Evolutionary conservation across 2,329 filamentous ascomycete genomes (phyloP), one percentile per base, ranked within the genome.

Genomic region (Fusarium sp.): DNA sequence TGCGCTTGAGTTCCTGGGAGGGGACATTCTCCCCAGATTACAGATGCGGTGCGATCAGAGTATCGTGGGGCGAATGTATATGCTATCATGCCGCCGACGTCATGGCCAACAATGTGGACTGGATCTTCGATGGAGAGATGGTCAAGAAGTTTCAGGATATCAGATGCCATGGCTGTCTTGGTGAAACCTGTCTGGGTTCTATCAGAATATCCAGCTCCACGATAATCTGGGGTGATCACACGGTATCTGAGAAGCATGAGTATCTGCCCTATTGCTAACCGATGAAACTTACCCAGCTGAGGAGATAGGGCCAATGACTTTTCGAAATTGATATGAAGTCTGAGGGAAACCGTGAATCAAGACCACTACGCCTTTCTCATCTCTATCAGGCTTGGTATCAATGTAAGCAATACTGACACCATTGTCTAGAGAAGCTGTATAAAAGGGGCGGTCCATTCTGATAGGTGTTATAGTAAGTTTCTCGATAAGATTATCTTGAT

Each of bases 31-130:
- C 54, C 65, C 70, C 69, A 66, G 11, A 54, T 33, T 6, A 70
- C 60, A 6, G 70, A 59, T 20, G 59, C 56, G 18, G 69, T 65
- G 5, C 60, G 47, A 15, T 59, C 36, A 7, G 59, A 30, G 3
- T 59, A 53, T 44, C 70, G 51, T 16, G 56, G 65, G 7, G 64
- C 35, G 35, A 66, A 72, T 6, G 61, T 31, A 33, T 67, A 67
- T 14, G 60, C 65, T 51, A 72, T 59, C 70, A 70, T 72, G 13
- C 70, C 70, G 3, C 70, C 48, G 20, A 66, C 57, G 1, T 70
- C 70, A 56, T 72, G 70, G 6, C 65, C 60, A 8, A 56, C 60
- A 1, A 53, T 41, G n/a, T 62, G 70, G 5, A 61, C 65, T 3
- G 60, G 42, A 3, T 65, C 38, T 15, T 61, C 33, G 33, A 69